These are phyloP conservation scores for Phytopythium boreale DNA, from an alignment of 352 stramenopile species.

Conservation along the genomic window DNA sequence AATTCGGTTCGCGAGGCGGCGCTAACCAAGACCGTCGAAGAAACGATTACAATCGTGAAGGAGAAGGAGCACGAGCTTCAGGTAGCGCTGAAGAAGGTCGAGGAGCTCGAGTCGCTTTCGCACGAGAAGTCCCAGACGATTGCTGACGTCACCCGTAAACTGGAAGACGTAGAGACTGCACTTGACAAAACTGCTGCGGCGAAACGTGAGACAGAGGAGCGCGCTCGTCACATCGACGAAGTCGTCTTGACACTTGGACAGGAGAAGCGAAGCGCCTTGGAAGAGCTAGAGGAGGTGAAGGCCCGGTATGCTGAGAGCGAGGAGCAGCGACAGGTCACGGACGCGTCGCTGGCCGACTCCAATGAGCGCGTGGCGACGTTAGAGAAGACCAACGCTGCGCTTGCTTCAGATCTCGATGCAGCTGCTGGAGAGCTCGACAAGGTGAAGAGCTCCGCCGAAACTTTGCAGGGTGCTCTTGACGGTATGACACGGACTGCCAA, in stretches of 20 bases:
- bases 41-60: background rate
- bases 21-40: background rate
- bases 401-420: background rate
- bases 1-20: background rate
- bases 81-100: background rate
- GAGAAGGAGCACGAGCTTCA: background rate
- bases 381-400: background rate
- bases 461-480: conserved; percentile 3
- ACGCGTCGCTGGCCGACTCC: background rate
- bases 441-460: background rate
- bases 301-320: background rate
- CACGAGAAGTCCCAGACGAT: background rate
- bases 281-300: background rate
- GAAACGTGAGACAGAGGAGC: background rate
- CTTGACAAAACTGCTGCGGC: background rate
- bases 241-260: background rate
- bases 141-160: background rate
- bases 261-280: background rate
- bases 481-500: background rate
- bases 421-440: conserved; percentile 14
- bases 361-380: background rate
- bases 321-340: background rate
- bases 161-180: background rate
- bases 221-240: background rate
- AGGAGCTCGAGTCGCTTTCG: background rate